Evolutionary conservation across 2,329 filamentous ascomycete species (phyloP).

Genomic region (Lachnellula suecica): DNA sequence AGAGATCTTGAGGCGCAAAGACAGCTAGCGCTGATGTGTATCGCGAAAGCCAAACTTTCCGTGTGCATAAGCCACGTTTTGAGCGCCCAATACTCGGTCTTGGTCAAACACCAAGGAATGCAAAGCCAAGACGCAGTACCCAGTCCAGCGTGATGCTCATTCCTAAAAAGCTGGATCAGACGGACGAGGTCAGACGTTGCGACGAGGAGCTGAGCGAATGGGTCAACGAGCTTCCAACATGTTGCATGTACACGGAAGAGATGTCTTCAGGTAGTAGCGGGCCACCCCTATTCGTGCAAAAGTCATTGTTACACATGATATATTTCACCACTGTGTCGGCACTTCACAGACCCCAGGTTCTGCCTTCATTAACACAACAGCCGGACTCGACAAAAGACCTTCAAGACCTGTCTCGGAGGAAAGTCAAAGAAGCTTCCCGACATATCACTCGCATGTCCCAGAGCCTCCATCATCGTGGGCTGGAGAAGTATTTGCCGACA

Average conservation of each 20-base stretch:
- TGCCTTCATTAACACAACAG: slow-evolving; percentile 62
- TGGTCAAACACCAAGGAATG: slow-evolving; percentile 79
- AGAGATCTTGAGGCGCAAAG: slow-evolving; percentile 72
- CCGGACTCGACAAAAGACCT: slow-evolving; percentile 61
- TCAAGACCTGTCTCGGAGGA: slow-evolving; percentile 78
- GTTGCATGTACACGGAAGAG: slow-evolving; percentile 65
- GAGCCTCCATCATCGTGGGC: slow-evolving; percentile 68
- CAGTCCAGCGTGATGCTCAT: slow-evolving; percentile 81
- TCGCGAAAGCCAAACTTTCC: slow-evolving; percentile 87
- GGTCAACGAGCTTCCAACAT: slow-evolving; percentile 68
- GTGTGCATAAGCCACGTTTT: slow-evolving; percentile 87
- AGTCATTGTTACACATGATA: slow-evolving; percentile 88
- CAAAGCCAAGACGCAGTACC: slow-evolving; percentile 71
- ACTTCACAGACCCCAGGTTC: slow-evolving; percentile 85
- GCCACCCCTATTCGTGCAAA: slow-evolving; percentile 64
- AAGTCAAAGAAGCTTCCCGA: slow-evolving; percentile 79
- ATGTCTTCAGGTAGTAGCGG: slow-evolving; percentile 58
- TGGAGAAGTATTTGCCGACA: slow-evolving; percentile 81
- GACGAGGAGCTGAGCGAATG: slow-evolving; percentile 78
- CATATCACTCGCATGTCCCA: slow-evolving; percentile 84
- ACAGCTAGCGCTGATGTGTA: slow-evolving; percentile 82
- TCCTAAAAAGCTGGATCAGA: slow-evolving; percentile 81
- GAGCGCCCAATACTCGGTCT: slow-evolving; percentile 86
- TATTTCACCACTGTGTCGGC: slow-evolving; percentile 91
- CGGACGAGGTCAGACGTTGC: slow-evolving; percentile 74